Percentiles rank a stretch among this genome's conserved stretches.
phyloP scores from a whole-genome alignment of 1,284 basidiomycete genomes.

The Spongiforma sp. region DNA sequence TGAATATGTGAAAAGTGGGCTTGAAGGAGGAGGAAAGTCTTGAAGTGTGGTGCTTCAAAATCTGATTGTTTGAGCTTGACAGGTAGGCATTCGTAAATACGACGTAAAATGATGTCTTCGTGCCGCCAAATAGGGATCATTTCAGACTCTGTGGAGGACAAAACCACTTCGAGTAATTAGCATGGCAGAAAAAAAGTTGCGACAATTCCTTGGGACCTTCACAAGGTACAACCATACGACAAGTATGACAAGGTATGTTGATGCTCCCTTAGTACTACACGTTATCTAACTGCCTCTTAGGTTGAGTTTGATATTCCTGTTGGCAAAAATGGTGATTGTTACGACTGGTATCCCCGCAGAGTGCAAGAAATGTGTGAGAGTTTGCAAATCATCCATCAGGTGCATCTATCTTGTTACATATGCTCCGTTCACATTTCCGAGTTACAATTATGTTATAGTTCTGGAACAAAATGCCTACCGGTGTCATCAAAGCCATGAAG shows the following conservation, averaged over 20 bases:
- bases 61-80: constrained; percentile 89
- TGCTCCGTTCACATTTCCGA: not conserved
- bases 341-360: constrained; percentile 95
- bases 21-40: constrained; percentile 96
- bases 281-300: constrained; percentile 38
- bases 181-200: no score
- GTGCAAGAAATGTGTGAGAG: constrained; percentile 98
- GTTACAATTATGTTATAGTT: no score
- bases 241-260: constrained; percentile 87
- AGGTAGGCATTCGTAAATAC: constrained; percentile 69
- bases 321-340: constrained; percentile 97
- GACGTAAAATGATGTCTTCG: constrained; percentile 80
- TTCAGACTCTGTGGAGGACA: constrained; percentile 97
- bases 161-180: constrained; percentile 56
- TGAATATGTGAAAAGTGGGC: constrained; percentile 95
- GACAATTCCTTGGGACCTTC: constrained; percentile 95
- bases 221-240: constrained; percentile 94
- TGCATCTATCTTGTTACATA: constrained; percentile 29
- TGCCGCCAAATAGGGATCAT: constrained; percentile 92
- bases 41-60: constrained; percentile 96
- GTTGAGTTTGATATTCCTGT: constrained; percentile 98
- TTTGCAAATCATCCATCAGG: constrained; percentile 88
- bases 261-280: not conserved
- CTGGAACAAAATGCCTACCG: no score
- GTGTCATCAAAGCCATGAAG: constrained; percentile 75